phyloP scores from a whole-genome alignment of 176 grass and related monocot genomes.

The Elaeis guineensis region DNA sequence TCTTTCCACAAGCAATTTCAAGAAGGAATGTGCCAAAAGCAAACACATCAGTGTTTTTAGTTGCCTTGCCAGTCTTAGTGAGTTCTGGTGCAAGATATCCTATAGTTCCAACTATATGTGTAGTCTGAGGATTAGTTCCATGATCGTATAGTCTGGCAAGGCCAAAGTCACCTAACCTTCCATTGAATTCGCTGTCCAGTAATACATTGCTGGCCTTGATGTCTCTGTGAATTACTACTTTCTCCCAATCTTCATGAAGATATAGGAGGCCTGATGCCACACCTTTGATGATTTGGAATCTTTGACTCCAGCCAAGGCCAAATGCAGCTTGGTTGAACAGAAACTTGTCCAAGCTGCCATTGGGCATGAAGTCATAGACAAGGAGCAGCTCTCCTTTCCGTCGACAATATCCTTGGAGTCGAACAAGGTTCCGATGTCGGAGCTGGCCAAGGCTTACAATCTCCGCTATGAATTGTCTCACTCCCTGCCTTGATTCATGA shows the following conservation, averaged over 20 bases:
- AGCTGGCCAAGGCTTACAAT: too few species aligned
- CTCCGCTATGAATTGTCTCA: too few species aligned
- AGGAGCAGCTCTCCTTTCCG: too few species aligned
- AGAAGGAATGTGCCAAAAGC: slow-evolving; percentile 24
- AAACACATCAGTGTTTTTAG: slow-evolving; percentile 12
- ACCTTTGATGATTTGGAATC: slow-evolving; percentile 23
- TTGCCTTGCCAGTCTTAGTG: slow-evolving; percentile 13
- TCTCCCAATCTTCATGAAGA: slow-evolving; percentile 41
- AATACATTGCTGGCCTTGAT: slow-evolving; percentile 19
- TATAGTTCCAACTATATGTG: slow-evolving; percentile 11
- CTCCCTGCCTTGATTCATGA: too few species aligned
- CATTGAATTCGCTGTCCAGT: slow-evolving; percentile 3
- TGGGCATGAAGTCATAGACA: not conserved
- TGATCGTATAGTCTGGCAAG: slow-evolving; percentile 17
- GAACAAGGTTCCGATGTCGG: too few species aligned
- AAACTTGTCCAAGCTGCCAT: slow-evolving; percentile 35
- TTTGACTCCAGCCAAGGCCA: slow-evolving; percentile 13
- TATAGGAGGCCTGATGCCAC: slow-evolving; percentile 28
- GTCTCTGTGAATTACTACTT: slow-evolving; percentile 9
- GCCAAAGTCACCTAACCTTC: slow-evolving; percentile 7
- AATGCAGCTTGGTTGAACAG: not conserved
- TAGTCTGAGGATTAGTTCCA: not conserved
- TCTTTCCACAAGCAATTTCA: slow-evolving; percentile 14
- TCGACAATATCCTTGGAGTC: too few species aligned
- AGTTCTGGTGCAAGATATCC: slow-evolving; percentile 14